Conservation (phyloP, 1,139 yeast species). For the Taphrina flavorubra region DNA sequence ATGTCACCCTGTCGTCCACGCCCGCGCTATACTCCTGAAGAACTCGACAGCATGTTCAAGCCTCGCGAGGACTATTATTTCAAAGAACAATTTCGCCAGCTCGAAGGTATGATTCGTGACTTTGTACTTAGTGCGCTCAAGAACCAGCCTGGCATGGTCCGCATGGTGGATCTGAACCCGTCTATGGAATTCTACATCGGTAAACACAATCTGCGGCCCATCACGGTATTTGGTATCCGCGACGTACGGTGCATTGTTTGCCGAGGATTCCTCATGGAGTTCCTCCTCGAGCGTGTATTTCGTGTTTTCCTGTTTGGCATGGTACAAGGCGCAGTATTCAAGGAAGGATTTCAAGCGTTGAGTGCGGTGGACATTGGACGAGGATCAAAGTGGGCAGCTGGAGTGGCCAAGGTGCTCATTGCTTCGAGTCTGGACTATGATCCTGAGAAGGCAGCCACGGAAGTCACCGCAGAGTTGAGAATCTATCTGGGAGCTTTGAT, state of each 20-base stretch:
- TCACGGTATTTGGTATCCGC: conserved; percentile 38
- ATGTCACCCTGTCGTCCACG: neutral
- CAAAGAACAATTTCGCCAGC: conserved; percentile 16
- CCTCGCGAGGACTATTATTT: conserved; percentile 32
- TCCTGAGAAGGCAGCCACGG: conserved; percentile 8
- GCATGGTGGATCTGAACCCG: conserved; percentile 9
- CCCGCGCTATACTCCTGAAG: neutral
- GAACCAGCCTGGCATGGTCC: conserved; percentile 24
- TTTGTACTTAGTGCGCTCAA: conserved; percentile 19
- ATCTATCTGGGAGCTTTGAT: conserved; percentile 10
- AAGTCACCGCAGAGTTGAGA: conserved; percentile 17
- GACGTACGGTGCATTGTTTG: conserved; percentile 35
- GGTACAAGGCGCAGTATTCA: conserved; percentile 5
- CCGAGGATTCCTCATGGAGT: conserved; percentile 38
- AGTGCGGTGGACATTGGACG: conserved; percentile 16
- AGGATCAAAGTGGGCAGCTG: conserved; percentile 33
- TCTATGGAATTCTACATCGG: conserved; percentile 19
- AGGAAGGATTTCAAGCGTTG: conserved; percentile 29
- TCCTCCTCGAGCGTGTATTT: conserved; percentile 33
- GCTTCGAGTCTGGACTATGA: conserved; percentile 15
- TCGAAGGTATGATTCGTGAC: conserved; percentile 17
- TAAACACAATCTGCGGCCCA: conserved; percentile 12
- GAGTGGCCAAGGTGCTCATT: conserved; percentile 23
- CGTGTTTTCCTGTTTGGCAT: conserved; percentile 35
- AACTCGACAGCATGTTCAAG: conserved; percentile 7